A percentile compares a stretch with the other conserved stretches of the same genome.
These are phyloP conservation scores for Cenchrus americanus DNA, from an alignment of 176 grass and related monocot genomes.

Conservation along the genomic window DNA sequence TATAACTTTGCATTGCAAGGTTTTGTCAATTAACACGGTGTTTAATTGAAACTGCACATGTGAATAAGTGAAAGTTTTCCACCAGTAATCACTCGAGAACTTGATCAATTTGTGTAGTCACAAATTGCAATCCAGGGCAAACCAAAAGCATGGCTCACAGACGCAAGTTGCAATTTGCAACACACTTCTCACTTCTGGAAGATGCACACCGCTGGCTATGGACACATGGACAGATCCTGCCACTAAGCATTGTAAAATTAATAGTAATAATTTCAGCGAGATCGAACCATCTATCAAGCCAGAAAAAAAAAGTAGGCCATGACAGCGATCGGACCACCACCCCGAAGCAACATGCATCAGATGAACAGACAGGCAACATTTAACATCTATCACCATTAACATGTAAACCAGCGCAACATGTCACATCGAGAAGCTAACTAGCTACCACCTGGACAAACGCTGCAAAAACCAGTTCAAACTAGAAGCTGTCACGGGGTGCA, in stretches of 20 bases:
- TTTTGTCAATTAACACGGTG: too few relatives aligned
- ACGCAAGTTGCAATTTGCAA: not conserved
- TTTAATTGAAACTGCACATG: too few relatives aligned
- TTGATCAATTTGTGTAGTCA: not conserved
- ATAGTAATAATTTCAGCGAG: not conserved
- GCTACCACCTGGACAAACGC: not conserved
- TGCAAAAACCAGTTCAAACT: conserved; percentile 16
- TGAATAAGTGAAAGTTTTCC: too few relatives aligned
- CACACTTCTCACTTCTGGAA: not conserved
- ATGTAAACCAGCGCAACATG: not conserved
- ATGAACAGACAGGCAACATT: not conserved
- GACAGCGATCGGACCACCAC: not conserved
- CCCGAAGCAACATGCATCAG: not conserved
- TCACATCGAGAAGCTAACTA: conserved; percentile 2
- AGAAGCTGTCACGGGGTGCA: conserved; percentile 10
- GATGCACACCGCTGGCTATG: not conserved
- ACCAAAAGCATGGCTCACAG: not conserved
- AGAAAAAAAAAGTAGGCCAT: not conserved
- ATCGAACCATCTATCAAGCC: not conserved
- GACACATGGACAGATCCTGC: not conserved
- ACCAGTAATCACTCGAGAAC: not conserved
- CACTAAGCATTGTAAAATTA: not conserved
- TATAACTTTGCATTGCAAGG: too few relatives aligned
- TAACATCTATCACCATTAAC: conserved; percentile 23
- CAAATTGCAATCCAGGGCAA: not conserved